Evolutionary conservation across 805 yeast species (phyloP), one percentile per base, ranked within the genome.

Genomic region (Yamadazyma akitaensis): DNA sequence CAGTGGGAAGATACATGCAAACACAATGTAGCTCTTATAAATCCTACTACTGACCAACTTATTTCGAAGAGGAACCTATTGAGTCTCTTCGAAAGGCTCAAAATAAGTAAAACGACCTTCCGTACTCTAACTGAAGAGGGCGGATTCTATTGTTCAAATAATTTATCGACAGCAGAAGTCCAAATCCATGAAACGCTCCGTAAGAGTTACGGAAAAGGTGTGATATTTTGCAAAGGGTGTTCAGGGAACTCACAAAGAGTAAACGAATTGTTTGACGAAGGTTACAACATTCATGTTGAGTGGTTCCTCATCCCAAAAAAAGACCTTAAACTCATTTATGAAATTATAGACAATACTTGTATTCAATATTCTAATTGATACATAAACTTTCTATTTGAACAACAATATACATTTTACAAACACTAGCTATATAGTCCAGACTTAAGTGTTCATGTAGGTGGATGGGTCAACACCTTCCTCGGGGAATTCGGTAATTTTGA

Each of bases 391-490:
- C 12, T 43, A 38, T 43, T 43, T 24, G 25, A 43, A 32, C 41
- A 47, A 25, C 39, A 37, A 28, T 37, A 38, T 34, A 39, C 44
- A 42, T 17, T 28, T 43, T 24, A 17, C 10, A 28, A 28, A 28
- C 32, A 13, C n/a, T 2, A 26, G n/a, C 32, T 25, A 38, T 38
- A 38, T 21, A 38, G 33, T 17, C 40, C 40, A 31, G 42, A 51
- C 44, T 65, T 75, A 90, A 58, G 96, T 86, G 82, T 92, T 92
- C 96, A 94, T 91, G 76, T 92, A 92, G 60, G 97, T 90, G 47
- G 96, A 84, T 59, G 97, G 91, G 68, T 94, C 99, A 61, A 92
- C 89, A 71, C 98, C 97, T 67, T 88, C 98, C 64, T 85, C 97
- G 51, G 99, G 98, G 84, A 88, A 91, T 62, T 88, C 95, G 51